phyloP scores from a whole-genome alignment of 768 basidiomycete species.

The Cantharellus cinnabarinus region DNA sequence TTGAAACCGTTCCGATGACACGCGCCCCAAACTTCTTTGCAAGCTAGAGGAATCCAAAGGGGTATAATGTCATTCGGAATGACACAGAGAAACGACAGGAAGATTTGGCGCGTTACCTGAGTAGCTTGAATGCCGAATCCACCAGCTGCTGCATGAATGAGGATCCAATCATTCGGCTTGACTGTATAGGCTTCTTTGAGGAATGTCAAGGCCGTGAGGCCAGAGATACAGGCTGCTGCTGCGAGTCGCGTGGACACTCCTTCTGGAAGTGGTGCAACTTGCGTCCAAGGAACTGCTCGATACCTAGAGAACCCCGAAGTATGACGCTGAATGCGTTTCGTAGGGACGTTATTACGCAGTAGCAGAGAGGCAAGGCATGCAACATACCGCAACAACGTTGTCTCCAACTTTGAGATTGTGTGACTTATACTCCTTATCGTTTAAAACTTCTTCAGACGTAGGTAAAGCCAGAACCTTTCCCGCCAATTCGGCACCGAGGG shows the following conservation, averaged over 20 bases:
- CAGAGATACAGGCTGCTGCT: slow-evolving; percentile 52
- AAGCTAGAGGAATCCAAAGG: slow-evolving; percentile 26
- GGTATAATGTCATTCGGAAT: slow-evolving; percentile 96
- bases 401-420: slow-evolving; percentile 47
- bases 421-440: slow-evolving; percentile 40
- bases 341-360: background rate
- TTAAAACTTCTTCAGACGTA: slow-evolving; percentile 36
- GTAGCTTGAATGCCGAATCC: slow-evolving; percentile 39
- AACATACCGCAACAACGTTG: slow-evolving; percentile 46
- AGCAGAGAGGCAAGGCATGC: background rate
- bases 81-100: background rate
- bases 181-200: slow-evolving; percentile 73
- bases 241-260: slow-evolving; percentile 37
- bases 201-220: slow-evolving; percentile 56
- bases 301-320: slow-evolving; percentile 25
- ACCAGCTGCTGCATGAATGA: slow-evolving; percentile 84
- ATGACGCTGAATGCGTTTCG: too few species aligned
- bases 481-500: slow-evolving; percentile 58
- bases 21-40: slow-evolving; percentile 57
- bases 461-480: slow-evolving; percentile 63
- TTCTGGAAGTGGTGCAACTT: slow-evolving; percentile 44
- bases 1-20: slow-evolving; percentile 87
- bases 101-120: slow-evolving; percentile 14
- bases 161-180: slow-evolving; percentile 54
- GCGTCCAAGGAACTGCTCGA: slow-evolving; percentile 40